phyloP scores from a whole-genome alignment of 129 eudicot species.

The Calendula officinalis region DNA sequence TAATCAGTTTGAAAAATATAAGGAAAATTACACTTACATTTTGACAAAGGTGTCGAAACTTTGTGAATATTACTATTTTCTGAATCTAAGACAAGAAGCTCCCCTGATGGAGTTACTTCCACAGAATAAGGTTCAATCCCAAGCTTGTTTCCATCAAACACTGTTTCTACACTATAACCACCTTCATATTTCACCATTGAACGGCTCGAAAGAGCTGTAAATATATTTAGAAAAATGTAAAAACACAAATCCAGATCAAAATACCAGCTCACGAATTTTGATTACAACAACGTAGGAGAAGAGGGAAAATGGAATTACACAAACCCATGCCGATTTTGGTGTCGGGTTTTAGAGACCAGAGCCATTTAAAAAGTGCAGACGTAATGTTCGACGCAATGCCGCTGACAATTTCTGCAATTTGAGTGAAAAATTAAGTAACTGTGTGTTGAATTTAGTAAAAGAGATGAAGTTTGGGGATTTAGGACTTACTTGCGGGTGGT shows the following conservation, averaged over 20 bases:
- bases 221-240: background rate
- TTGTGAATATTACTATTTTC: constrained; percentile 75
- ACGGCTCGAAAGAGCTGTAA: constrained; percentile 67
- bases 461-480: background rate
- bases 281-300: background rate
- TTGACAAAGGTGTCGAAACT: constrained; percentile 76
- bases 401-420: constrained; percentile 63
- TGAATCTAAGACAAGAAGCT: constrained; percentile 74
- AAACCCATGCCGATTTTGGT: constrained; percentile 44
- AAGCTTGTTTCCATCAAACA: constrained; percentile 90
- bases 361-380: constrained; percentile 71
- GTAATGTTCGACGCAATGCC: constrained; percentile 77
- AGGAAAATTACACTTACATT: constrained; percentile 50
- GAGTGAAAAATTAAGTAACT: background rate
- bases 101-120: constrained; percentile 67
- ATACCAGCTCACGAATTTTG: background rate
- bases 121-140: constrained; percentile 93
- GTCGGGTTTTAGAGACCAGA: constrained; percentile 73
- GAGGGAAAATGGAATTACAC: background rate
- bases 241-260: constrained; percentile 1
- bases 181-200: constrained; percentile 93
- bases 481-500: constrained; percentile 9
- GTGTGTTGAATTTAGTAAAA: background rate
- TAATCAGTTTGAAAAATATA: background rate
- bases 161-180: constrained; percentile 88